These are phyloP conservation scores for Alternaria incomplexa DNA, from an alignment of 2,329 filamentous ascomycete species.

Conservation along the genomic window DNA sequence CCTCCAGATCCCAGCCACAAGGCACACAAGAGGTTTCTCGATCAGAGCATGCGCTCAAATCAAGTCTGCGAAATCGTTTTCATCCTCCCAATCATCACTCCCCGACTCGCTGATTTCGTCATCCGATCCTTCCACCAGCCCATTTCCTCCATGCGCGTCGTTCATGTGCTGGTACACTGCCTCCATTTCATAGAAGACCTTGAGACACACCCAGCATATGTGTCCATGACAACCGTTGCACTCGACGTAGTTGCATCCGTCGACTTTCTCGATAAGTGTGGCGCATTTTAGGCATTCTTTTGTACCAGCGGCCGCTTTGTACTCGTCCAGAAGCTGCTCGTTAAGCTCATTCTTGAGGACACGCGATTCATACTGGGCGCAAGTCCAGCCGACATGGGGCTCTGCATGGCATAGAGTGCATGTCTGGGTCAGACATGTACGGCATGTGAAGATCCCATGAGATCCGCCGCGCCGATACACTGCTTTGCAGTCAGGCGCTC, in stretches of 20 bases:
- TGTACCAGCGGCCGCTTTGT: constrained; percentile 17
- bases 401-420: constrained; percentile 27
- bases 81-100: background rate
- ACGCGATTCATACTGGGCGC: constrained; percentile 16
- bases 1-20: background rate
- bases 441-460: constrained; percentile 22
- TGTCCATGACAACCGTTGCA: constrained; percentile 38
- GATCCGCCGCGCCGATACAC: constrained; percentile 14
- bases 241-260: constrained; percentile 56
- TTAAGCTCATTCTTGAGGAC: constrained; percentile 17
- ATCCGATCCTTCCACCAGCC: background rate
- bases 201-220: constrained; percentile 26
- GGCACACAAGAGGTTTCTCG: background rate
- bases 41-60: background rate
- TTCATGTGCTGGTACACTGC: constrained; percentile 18
- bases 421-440: constrained; percentile 17
- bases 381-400: constrained; percentile 25
- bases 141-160: constrained; percentile 8
- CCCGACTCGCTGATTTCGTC: background rate
- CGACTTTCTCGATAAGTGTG: constrained; percentile 51
- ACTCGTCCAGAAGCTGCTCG: constrained; percentile 13
- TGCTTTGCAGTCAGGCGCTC: constrained; percentile 23
- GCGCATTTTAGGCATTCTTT: constrained; percentile 41
- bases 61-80: background rate
- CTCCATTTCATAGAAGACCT: constrained; percentile 8